phyloP scores from a whole-genome alignment of 2,329 filamentous ascomycete species.

The Arthrocladium fulminans region DNA sequence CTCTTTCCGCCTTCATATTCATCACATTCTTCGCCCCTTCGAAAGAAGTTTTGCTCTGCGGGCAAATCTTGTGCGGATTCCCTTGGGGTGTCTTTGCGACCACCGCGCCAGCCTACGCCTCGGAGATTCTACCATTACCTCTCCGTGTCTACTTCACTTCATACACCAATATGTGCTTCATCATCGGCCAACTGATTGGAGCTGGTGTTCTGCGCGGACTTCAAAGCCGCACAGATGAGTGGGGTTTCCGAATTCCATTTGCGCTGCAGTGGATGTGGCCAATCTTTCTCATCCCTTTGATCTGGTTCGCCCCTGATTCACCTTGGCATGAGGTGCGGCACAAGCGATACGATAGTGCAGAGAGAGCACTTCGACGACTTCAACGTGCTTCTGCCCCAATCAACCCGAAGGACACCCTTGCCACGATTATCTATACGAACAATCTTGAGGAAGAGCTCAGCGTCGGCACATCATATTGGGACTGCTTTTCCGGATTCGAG shows the following conservation, averaged over 20 bases:
- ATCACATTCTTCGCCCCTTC: constrained; percentile 45
- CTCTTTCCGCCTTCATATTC: constrained; percentile 41
- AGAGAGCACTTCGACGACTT: constrained; percentile 14
- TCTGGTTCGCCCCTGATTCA: constrained; percentile 15
- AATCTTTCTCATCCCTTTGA: constrained; percentile 10
- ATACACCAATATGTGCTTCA: constrained; percentile 13
- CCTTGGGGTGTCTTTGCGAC: constrained; percentile 17
- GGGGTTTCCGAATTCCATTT: constrained; percentile 25
- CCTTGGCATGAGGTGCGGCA: constrained; percentile 15
- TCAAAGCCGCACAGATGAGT: constrained; percentile 13
- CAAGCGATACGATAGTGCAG: constrained; percentile 14
- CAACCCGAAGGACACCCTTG: constrained; percentile 24
- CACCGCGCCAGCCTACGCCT: constrained; percentile 14
- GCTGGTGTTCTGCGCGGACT: constrained; percentile 23
- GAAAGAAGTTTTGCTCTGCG: constrained; percentile 38
- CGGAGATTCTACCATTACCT: constrained; percentile 14
- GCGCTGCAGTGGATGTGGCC: constrained; percentile 22
- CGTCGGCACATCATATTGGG: constrained; percentile 50
- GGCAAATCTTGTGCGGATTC: constrained; percentile 38
- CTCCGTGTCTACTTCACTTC: constrained; percentile 13
- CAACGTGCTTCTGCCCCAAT: constrained; percentile 4
- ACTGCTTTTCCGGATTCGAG: constrained; percentile 75
- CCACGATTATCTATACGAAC: constrained; percentile 32
- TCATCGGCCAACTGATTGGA: constrained; percentile 26
- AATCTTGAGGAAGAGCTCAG: constrained; percentile 21